Conservation (phyloP, 805 yeast species). For the Wickerhamiella kazuoi region DNA sequence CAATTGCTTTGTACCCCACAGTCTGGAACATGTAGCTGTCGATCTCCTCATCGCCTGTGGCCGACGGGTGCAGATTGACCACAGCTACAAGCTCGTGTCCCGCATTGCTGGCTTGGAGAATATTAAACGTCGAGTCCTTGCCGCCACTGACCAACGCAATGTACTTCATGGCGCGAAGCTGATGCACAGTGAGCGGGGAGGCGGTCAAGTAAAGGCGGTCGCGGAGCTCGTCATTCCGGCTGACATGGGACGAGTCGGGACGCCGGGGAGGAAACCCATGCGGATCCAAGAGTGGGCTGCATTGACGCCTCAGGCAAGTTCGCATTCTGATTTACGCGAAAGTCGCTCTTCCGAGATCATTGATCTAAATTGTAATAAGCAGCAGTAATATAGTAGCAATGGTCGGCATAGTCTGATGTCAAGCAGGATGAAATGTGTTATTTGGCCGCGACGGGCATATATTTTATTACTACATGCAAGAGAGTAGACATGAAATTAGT, state of each 20-base stretch:
- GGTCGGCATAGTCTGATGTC: not conserved
- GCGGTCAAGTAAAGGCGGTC: too few species aligned
- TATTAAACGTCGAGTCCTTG: conserved; percentile 83
- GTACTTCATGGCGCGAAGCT: conserved; percentile 51
- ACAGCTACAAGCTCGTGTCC: conserved; percentile 78
- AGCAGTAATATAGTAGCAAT: too few species aligned
- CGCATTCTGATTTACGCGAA: too few species aligned
- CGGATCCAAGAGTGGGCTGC: too few species aligned
- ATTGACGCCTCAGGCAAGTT: too few species aligned
- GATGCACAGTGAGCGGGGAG: too few species aligned
- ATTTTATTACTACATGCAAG: conserved; percentile 8
- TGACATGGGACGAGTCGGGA: too few species aligned
- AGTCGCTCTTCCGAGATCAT: too few species aligned
- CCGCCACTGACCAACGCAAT: conserved; percentile 91
- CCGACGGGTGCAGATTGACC: conserved; percentile 58
- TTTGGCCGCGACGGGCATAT: not conserved
- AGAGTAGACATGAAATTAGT: conserved; percentile 3
- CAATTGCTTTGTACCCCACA: conserved; percentile 73
- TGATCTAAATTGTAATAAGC: not conserved
- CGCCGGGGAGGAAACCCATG: too few species aligned
- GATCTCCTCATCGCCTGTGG: conserved; percentile 39
- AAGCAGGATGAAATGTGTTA: not conserved
- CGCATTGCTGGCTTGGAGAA: conserved; percentile 64
- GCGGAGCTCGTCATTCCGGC: too few species aligned
- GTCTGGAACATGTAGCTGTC: conserved; percentile 97